Conservation (phyloP, 257 asterid genomes). For the Asclepias syriaca region DNA sequence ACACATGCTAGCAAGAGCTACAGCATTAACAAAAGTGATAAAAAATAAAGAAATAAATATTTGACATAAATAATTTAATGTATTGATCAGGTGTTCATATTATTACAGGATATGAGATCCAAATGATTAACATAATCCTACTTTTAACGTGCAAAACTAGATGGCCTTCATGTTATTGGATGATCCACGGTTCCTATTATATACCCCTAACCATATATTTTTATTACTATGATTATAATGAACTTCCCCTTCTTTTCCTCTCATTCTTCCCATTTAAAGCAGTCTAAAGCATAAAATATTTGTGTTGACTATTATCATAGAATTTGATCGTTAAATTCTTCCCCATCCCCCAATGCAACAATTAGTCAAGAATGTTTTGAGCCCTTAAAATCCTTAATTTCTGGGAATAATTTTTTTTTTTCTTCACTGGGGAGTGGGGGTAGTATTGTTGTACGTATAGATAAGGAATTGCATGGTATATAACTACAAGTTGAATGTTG, state of each 20-base stretch:
- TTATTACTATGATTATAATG: not conserved
- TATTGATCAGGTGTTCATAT: conserved; percentile 16
- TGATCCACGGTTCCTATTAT: conserved; percentile 15
- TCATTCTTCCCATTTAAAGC: not conserved
- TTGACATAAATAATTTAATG: not conserved
- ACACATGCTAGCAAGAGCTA: conserved; percentile 60
- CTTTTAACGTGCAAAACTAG: conserved; percentile 24
- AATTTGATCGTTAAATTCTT: not conserved
- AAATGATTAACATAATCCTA: conserved; percentile 28
- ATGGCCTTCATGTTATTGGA: conserved; percentile 66
- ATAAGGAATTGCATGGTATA: not conserved
- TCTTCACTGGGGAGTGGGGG: not conserved
- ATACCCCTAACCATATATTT: too few relatives aligned
- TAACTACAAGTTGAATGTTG: not conserved
- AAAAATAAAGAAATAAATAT: not conserved
- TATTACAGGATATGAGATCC: conserved; percentile 18
- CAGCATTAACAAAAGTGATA: conserved; percentile 19
- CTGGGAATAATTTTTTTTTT: not conserved
- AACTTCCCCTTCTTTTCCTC: conserved; percentile 1
- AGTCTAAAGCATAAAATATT: not conserved
- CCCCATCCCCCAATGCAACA: not conserved
- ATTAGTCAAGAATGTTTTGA: conserved; percentile 14
- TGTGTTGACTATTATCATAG: conserved; percentile 9
- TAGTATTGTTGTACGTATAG: not conserved
- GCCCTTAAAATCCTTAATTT: conserved; percentile 9